These are phyloP conservation scores for Calendula officinalis DNA, from an alignment of 129 eudicot genomes.

Conservation along the genomic window DNA sequence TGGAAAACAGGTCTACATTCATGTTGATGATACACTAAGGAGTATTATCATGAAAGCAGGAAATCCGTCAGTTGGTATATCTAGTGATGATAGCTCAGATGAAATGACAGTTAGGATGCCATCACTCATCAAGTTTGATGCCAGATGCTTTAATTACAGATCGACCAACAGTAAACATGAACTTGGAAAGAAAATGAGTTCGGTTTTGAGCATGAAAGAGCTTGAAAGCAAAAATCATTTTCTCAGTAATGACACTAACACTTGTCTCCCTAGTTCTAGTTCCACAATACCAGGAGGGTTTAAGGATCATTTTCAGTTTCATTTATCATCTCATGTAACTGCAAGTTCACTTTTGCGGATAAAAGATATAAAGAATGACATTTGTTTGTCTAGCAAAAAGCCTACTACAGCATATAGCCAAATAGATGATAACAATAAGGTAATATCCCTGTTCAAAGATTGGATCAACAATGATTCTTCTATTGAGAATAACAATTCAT, in stretches of 20 bases:
- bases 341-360: constrained; percentile 20
- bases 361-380: constrained; percentile 21
- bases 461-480: constrained; percentile 27
- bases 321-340: constrained; percentile 24
- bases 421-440: constrained; percentile 32
- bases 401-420: constrained; percentile 26
- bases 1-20: constrained; percentile 21
- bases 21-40: constrained; percentile 26
- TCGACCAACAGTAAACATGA: constrained; percentile 16
- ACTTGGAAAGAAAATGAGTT: constrained; percentile 23
- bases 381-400: constrained; percentile 20
- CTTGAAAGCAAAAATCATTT: constrained; percentile 21
- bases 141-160: constrained; percentile 16
- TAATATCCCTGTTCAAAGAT: constrained; percentile 28
- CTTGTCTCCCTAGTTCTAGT: constrained; percentile 20
- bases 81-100: constrained; percentile 18
- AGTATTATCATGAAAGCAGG: constrained; percentile 20
- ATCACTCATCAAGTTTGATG: constrained; percentile 17
- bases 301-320: constrained; percentile 24
- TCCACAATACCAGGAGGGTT: constrained; percentile 6
- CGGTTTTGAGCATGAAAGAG: constrained; percentile 23
- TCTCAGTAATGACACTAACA: constrained; percentile 10
- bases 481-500: constrained; percentile 11
- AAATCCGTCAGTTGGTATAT: constrained; percentile 7
- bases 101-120: constrained; percentile 20